phyloP scores from a whole-genome alignment of 1,284 basidiomycete genomes.

The Boletus subluridellus region DNA sequence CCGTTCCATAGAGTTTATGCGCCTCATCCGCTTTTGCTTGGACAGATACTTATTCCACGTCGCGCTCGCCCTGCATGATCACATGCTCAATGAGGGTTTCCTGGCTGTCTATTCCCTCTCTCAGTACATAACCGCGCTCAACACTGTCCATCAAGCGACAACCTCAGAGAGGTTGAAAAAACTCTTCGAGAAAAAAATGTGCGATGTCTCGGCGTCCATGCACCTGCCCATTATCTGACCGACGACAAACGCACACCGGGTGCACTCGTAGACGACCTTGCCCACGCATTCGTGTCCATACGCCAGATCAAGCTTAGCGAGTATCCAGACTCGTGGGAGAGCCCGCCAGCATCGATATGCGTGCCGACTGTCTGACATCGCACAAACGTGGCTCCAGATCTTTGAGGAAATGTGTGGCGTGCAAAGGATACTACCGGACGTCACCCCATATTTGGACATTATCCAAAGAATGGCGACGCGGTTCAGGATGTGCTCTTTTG shows the following conservation, averaged over 20 bases:
- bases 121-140: slow-evolving; percentile 40
- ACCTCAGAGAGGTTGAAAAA: slow-evolving; percentile 20
- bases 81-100: slow-evolving; percentile 43
- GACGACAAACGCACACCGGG: slow-evolving; percentile 28
- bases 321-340: slow-evolving; percentile 31
- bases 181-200: slow-evolving; percentile 34
- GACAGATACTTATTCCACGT: slow-evolving; percentile 31
- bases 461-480: slow-evolving; percentile 34
- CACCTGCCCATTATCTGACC: slow-evolving; percentile 35
- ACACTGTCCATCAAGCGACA: slow-evolving; percentile 16
- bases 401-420: slow-evolving; percentile 26
- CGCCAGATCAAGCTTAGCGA: slow-evolving; percentile 35
- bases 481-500: slow-evolving; percentile 36
- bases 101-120: slow-evolving; percentile 38
- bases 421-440: slow-evolving; percentile 13
- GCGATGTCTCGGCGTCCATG: slow-evolving; percentile 39
- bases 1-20: slow-evolving; percentile 26
- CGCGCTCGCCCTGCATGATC: slow-evolving; percentile 40
- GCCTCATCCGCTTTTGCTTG: slow-evolving; percentile 27
- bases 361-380: slow-evolving; percentile 35
- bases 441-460: slow-evolving; percentile 39
- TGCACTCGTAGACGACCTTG: slow-evolving; percentile 34
- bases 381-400: slow-evolving; percentile 34
- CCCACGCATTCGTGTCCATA: slow-evolving; percentile 35
- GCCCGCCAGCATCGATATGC: slow-evolving; percentile 39